Base-by-base conservation (phyloP, 2,329 filamentous ascomycete species). In the Colletotrichum liaoningense region DNA sequence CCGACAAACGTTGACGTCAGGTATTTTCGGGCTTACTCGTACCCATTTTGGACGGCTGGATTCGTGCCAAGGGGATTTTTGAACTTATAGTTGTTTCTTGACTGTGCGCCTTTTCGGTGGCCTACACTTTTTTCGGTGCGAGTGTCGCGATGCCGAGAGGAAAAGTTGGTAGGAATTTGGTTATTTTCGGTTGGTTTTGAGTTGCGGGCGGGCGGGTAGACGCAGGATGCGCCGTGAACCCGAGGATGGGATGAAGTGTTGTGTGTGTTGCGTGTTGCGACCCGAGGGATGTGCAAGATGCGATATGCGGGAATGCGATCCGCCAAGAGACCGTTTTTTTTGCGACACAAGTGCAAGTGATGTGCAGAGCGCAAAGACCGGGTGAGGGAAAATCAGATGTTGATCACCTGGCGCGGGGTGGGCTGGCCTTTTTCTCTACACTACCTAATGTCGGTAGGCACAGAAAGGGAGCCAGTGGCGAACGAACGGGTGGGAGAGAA, bases 11-110 rank as follows among this genome's bases (percentile, higher is more conserved):
- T 49, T 56, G 65, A 55, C 57, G 63, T 57, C 63, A 60, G 26
- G 60, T 35, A 3, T 8, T 49, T 16, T 22, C 67, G 35, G 54
- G 52, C 52, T 63, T 30, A 67, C 57, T 73, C 74, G 62, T 57
- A 75, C 74, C 64, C 74, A 75, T 75, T 69, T 56, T 75, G 58
- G 46, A 70, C 68, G 63, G 38, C 68, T 72, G 68, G 63, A 63
- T 59, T 68, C 58, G 52, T 67, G 16, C 68, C 63, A 57, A 67
- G 56, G 56, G 24, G 60, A 38, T 19, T 62, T 64, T 64, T 68
- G 55, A 64, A 63, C 65, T 59, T 72, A 72, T 67, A 46, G 55
- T 9, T 63, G 33, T 46, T 26, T 56, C 22, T 30, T n/a, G 19
- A 49, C 42, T 49, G 42, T 49, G 42, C 42, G 42, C 42, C 42